Percentiles rank a stretch among this genome's conserved stretches.
These are phyloP conservation scores for Plasmodium gaboni DNA, from an alignment of 169 alveolate species.

Conservation along the genomic window DNA sequence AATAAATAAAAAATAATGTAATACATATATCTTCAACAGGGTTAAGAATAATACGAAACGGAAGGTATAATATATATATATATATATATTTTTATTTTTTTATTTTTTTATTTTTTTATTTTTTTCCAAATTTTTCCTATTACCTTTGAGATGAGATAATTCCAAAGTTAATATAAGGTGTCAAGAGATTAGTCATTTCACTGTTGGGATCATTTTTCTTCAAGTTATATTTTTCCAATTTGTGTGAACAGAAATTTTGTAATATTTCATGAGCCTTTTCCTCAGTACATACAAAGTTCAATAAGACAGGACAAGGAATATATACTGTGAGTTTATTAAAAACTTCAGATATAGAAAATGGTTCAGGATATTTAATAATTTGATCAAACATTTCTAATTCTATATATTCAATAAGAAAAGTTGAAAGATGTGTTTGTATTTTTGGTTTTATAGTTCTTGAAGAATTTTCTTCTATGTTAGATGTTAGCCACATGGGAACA, in stretches of 20 bases:
- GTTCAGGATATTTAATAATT: conserved; percentile 34
- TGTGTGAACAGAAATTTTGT: conserved; percentile 21
- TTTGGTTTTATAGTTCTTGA: conserved; percentile 70
- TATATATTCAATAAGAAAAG: conserved; percentile 52
- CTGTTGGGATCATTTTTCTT: conserved; percentile 57
- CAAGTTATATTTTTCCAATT: conserved; percentile 31
- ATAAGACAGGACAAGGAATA: conserved; percentile 14
- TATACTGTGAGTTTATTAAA: conserved; percentile 23
- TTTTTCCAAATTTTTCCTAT: not conserved
- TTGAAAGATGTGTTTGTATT: conserved; percentile 40
- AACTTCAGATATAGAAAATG: conserved; percentile 35
- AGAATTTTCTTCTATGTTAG: conserved; percentile 75
- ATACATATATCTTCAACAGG: not conserved
- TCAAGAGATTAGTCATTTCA: conserved; percentile 6
- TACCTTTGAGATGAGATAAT: conserved; percentile 60
- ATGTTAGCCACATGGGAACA: conserved; percentile 81
- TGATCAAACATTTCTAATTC: conserved; percentile 28
- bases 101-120: too few species aligned
- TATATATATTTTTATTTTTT: too few species aligned
- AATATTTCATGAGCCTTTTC: conserved; percentile 36
- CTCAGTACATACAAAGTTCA: conserved; percentile 50
- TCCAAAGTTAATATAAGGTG: conserved; percentile 48
- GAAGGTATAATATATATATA: too few species aligned
- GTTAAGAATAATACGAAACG: not conserved
- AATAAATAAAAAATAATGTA: not conserved